Evolutionary conservation across 257 asterid species (phyloP).

Genomic region (Lycium barbarum): DNA sequence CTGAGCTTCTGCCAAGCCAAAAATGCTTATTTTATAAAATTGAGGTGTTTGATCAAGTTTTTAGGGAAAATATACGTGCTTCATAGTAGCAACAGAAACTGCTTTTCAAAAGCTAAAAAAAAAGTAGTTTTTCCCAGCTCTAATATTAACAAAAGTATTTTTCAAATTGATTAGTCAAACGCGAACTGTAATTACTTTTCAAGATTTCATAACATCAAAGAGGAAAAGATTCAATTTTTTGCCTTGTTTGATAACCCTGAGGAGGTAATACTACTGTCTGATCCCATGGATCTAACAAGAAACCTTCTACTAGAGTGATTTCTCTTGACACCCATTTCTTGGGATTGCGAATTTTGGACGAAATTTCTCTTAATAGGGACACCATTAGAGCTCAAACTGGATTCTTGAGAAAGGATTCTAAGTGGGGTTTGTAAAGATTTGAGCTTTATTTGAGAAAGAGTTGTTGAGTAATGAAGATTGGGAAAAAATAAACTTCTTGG

Average conservation of each 20-base stretch:
- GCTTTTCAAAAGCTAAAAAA: neutral
- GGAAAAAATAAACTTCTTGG: conserved; percentile 44
- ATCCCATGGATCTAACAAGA: conserved; percentile 52
- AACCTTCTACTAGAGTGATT: conserved; percentile 38
- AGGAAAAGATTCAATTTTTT: neutral
- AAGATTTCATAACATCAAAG: neutral
- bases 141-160: neutral
- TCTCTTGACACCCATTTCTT: conserved; percentile 36
- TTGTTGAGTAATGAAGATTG: conserved; percentile 41
- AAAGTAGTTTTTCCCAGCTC: neutral
- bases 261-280: conserved; percentile 52
- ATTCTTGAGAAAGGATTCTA: conserved; percentile 34
- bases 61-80: neutral
- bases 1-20: neutral
- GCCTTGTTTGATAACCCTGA: conserved; percentile 60
- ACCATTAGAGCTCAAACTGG: conserved; percentile 34
- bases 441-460: conserved; percentile 20
- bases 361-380: conserved; percentile 27
- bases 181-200: neutral
- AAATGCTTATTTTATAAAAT: no score
- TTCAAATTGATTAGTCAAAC: neutral
- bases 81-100: neutral
- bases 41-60: neutral
- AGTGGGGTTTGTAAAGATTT: conserved; percentile 35
- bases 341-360: conserved; percentile 29